Evolutionary conservation across 139 green algal genomes (phyloP).

Genomic region (Volvox africanus): DNA sequence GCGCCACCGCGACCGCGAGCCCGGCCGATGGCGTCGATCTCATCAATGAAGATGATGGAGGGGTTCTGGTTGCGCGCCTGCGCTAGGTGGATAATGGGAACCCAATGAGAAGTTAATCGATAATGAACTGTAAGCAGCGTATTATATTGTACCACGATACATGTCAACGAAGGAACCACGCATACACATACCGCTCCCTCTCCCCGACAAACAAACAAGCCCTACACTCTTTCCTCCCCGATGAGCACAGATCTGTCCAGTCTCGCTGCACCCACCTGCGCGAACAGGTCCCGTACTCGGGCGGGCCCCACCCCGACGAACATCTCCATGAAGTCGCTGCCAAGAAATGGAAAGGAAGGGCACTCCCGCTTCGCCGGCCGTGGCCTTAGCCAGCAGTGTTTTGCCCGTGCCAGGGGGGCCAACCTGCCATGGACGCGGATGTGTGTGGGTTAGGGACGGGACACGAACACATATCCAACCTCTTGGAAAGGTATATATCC

Average conservation of each 20-base stretch:
- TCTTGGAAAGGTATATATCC: no score
- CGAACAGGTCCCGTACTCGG: constrained; percentile 96
- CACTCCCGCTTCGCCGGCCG: constrained; percentile 40
- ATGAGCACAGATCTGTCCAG: no score
- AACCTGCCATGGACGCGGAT: background rate
- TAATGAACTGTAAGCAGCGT: no score
- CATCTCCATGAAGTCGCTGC: constrained; percentile 90
- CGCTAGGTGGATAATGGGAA: no score
- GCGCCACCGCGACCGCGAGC: constrained; percentile 79
- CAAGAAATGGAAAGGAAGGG: constrained; percentile 66
- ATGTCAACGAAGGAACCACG: no score
- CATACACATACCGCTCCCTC: no score
- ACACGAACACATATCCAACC: no score
- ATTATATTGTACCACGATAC: no score
- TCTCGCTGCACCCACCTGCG: constrained; percentile 68
- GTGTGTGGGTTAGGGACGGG: background rate
- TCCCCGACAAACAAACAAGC: no score
- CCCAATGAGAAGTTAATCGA: no score
- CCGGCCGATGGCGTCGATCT: constrained; percentile 94
- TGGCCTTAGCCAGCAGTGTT: constrained; percentile 97
- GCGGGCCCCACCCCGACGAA: constrained; percentile 92
- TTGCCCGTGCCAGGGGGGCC: constrained; percentile 93
- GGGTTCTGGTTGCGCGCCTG: constrained; percentile 85
- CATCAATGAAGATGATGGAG: constrained; percentile 99
- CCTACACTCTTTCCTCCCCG: no score